Evolutionary conservation across 305 asterid species (phyloP).

Genomic region (Rubia balearica): DNA sequence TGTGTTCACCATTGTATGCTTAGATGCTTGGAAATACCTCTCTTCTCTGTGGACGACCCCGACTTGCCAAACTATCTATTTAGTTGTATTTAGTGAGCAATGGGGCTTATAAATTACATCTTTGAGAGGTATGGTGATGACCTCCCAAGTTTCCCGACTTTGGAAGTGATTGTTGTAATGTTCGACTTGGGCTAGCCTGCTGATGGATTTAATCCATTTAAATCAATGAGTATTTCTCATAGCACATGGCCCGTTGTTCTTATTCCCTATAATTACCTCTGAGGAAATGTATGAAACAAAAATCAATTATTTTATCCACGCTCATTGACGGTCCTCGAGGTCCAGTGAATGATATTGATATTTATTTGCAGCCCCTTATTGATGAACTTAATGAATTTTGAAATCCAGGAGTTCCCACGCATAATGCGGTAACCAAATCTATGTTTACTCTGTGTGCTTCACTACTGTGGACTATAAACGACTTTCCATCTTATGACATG

Average conservation of each 20-base stretch:
- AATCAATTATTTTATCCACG: background rate
- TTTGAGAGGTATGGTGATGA: too few species aligned
- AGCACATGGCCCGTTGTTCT: background rate
- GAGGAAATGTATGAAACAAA: background rate
- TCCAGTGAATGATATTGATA: conserved; percentile 1
- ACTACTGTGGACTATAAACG: conserved; percentile 9
- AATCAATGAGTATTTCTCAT: background rate
- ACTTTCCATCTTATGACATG: conserved; percentile 12
- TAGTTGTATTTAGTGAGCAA: too few species aligned
- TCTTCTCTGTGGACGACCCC: too few species aligned
- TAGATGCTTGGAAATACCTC: too few species aligned
- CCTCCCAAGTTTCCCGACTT: background rate
- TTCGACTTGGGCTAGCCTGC: background rate
- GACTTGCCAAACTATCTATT: too few species aligned
- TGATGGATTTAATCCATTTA: conserved; percentile 4
- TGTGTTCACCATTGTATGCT: too few species aligned
- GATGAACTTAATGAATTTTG: conserved; percentile 10
- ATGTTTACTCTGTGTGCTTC: conserved; percentile 4
- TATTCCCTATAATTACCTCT: conserved; percentile 1
- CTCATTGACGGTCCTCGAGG: background rate
- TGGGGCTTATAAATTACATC: too few species aligned
- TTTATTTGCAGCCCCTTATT: conserved; percentile 14
- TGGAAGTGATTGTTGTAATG: background rate
- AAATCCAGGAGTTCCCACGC: background rate
- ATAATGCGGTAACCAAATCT: conserved; percentile 3